Percentiles rank a stretch among this genome's conserved stretches.
Conservation (phyloP, 495 filamentous ascomycete species). For the Cenococcum geophilum region DNA sequence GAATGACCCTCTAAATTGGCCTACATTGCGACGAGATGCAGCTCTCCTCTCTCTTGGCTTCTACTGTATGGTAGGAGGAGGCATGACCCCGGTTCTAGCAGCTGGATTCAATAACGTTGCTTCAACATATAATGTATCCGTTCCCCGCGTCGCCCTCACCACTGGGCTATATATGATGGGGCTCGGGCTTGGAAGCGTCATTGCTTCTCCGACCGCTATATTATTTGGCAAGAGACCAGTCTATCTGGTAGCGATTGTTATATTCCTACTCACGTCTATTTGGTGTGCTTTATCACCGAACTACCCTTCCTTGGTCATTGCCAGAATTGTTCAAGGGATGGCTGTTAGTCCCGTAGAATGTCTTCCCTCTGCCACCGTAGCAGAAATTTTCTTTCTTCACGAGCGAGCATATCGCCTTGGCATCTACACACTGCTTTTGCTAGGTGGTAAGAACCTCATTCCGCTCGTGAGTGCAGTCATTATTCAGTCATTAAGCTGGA, state of each 20-base stretch:
- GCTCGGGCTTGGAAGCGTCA: conserved; percentile 73
- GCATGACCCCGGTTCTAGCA: conserved; percentile 85
- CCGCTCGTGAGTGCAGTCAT: conserved; percentile 84
- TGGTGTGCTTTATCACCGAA: conserved; percentile 85
- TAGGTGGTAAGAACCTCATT: conserved; percentile 89
- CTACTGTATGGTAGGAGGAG: conserved; percentile 88
- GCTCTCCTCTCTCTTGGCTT: conserved; percentile 81
- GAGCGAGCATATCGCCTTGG: conserved; percentile 91
- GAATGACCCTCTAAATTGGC: conserved; percentile 95
- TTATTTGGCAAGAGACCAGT: conserved; percentile 87
- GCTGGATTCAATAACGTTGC: conserved; percentile 86
- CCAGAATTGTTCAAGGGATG: conserved; percentile 79
- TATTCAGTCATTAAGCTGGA: conserved; percentile 71
- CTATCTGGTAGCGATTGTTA: conserved; percentile 68
- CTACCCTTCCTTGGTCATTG: conserved; percentile 69
- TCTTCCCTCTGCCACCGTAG: conserved; percentile 87
- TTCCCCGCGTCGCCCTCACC: conserved; percentile 74
- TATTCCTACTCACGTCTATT: conserved; percentile 70
- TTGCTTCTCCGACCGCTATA: conserved; percentile 87
- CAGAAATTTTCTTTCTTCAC: conserved; percentile 94
- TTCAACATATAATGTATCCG: conserved; percentile 59
- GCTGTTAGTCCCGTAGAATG: conserved; percentile 90
- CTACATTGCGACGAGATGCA: conserved; percentile 70
- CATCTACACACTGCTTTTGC: conserved; percentile 85
- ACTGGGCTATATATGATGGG: conserved; percentile 97